phyloP scores from a whole-genome alignment of 345 rosid species.

The Acer negundo region DNA sequence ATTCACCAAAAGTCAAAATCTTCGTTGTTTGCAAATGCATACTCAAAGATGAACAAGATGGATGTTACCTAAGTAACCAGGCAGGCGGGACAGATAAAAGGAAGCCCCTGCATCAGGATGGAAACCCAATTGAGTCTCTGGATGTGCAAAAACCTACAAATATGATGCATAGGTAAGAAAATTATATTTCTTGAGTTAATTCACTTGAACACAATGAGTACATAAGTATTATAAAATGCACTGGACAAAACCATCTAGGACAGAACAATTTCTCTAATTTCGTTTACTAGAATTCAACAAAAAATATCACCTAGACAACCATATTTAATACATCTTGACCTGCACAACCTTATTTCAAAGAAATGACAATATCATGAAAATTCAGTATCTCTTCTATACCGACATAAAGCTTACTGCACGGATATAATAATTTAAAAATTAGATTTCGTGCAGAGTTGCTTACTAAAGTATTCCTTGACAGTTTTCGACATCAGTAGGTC shows the following conservation, averaged over 20 bases:
- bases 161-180: not conserved
- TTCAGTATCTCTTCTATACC: not conserved
- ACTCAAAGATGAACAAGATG: conserved; percentile 9
- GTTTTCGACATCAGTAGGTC: no score
- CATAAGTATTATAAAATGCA: not conserved
- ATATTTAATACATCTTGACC: not conserved
- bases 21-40: not conserved
- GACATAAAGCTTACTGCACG: no score
- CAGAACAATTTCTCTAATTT: not conserved
- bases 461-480: no score
- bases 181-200: not conserved
- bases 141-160: conserved; percentile 69
- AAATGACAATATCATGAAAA: not conserved
- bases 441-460: no score
- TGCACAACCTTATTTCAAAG: not conserved
- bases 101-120: conserved; percentile 96
- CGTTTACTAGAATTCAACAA: not conserved
- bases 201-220: not conserved
- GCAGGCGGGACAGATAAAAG: conserved; percentile 80
- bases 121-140: conserved; percentile 83
- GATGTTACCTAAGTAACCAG: conserved; percentile 73
- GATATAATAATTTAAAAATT: no score
- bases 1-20: not conserved
- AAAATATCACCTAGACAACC: not conserved
- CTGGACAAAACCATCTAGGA: not conserved